Base-by-base conservation (phyloP, 2,329 filamentous ascomycete genomes). In the Malbranchea zuffiana region DNA sequence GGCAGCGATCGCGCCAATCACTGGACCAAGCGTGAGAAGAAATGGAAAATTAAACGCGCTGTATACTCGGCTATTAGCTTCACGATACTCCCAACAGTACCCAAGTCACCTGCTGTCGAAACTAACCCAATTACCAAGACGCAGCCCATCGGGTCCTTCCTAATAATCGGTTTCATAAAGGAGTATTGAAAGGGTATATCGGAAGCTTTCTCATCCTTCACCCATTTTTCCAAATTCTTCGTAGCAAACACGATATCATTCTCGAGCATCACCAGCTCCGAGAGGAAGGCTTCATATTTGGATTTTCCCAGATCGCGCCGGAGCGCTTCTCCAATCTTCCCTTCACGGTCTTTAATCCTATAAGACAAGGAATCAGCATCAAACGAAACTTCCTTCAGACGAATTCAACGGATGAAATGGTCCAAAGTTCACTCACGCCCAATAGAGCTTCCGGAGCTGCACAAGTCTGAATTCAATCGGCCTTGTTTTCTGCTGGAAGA, bases 361-460 rank as follows among this genome's bases (percentile, higher is more conserved):
- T 38, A 13, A 21, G 39, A 15, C 4, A 19, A 36, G 26, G 31
- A 13, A 45, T 48, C 31, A 50, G 40, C 31, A n/a, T 32, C 35
- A 15, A 32, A 25, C 25, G 20, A 36, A 16, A 33, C 8, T 19
- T 8, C 6, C 6, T 11, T 38, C 18, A 10, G 29, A 20, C 3
- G 13, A 17, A 24, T 35, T 19, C 3, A 27, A 5, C 4, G 26
- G 29, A 25, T 27, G 13, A 8, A 23, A 23, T 12, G 28, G 18
- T 12, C n/a, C 20, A 11, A 13, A 4, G 11, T 17, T 17, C n/a
- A 54, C 60, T 60, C 48, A 71, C 67, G 74, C 86, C 90, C 90
- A 96, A 68, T 94, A 96, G 39, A 96, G 78, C 71, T 86, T 88
- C 50, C 87, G 81, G 43, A 98, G 75, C 69, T 96, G 90, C 37